A percentile compares a stretch with the other conserved stretches of the same genome.
phyloP scores from a whole-genome alignment of 257 asterid species.

The Petunia axillaris region DNA sequence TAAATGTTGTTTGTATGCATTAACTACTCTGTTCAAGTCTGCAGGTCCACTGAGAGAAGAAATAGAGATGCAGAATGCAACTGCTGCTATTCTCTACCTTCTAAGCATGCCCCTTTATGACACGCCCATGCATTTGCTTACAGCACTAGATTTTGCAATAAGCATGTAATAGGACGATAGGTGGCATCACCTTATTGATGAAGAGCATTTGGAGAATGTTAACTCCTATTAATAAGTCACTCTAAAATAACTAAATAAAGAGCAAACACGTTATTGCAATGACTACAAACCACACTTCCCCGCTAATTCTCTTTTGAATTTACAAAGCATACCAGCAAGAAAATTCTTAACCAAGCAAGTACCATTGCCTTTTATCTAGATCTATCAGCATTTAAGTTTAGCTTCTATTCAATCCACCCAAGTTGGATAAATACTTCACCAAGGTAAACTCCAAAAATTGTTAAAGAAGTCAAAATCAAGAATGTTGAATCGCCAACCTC shows the following conservation, averaged over 20 bases:
- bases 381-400: slow-evolving; percentile 3
- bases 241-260: background rate
- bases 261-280: background rate
- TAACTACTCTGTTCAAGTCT: background rate
- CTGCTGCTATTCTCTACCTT: background rate
- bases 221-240: background rate
- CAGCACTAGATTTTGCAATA: background rate
- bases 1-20: background rate
- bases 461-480: background rate
- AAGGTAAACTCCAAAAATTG: background rate
- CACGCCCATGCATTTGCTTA: background rate
- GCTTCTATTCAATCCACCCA: background rate
- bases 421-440: background rate
- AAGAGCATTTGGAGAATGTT: background rate
- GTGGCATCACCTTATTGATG: background rate
- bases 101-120: background rate
- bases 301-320: background rate
- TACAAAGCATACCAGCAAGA: background rate
- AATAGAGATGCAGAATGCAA: background rate
- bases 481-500: background rate
- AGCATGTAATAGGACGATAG: background rate
- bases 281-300: background rate
- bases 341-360: background rate
- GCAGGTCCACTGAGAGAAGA: background rate
- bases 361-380: background rate